Evolutionary conservation across 2,329 filamentous ascomycete genomes (phyloP).

Genomic region (Clonostachys rosea): DNA sequence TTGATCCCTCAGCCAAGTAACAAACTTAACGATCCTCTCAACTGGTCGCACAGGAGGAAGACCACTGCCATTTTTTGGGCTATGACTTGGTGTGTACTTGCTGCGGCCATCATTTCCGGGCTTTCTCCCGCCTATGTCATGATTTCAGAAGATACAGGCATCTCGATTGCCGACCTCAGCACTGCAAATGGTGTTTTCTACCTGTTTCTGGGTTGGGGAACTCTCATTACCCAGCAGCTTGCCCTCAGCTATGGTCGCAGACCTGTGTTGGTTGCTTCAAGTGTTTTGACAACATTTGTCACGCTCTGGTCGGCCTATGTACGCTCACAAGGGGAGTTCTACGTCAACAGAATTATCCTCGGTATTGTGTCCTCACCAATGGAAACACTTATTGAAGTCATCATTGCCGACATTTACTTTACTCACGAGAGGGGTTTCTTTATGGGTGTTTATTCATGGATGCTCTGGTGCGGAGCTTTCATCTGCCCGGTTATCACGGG

Average conservation of each 20-base stretch:
- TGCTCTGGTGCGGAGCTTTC: constrained; percentile 14
- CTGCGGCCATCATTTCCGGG: too few species aligned
- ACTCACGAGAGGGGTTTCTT: constrained; percentile 14
- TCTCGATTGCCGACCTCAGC: constrained; percentile 12
- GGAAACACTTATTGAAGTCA: constrained; percentile 13
- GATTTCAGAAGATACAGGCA: neutral
- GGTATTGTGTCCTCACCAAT: constrained; percentile 12
- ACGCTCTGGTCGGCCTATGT: constrained; percentile 14
- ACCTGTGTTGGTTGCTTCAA: constrained; percentile 8
- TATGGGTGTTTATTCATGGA: constrained; percentile 15
- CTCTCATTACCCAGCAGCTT: constrained; percentile 7
- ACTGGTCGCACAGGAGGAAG: too few species aligned
- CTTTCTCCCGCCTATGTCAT: neutral
- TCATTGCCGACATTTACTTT: constrained; percentile 13
- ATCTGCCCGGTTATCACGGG: constrained; percentile 13
- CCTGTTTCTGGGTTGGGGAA: constrained; percentile 14
- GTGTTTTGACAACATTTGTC: constrained; percentile 7
- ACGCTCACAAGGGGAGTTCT: constrained; percentile 12
- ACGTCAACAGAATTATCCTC: constrained; percentile 12
- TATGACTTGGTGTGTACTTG: too few species aligned
- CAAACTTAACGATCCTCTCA: too few species aligned
- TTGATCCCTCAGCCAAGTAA: too few species aligned
- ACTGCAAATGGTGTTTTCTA: constrained; percentile 12
- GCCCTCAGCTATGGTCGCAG: constrained; percentile 6
- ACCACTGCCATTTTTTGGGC: too few species aligned